phyloP scores from a whole-genome alignment of 2,329 filamentous ascomycete genomes.

The Westerdykella aurantiaca region DNA sequence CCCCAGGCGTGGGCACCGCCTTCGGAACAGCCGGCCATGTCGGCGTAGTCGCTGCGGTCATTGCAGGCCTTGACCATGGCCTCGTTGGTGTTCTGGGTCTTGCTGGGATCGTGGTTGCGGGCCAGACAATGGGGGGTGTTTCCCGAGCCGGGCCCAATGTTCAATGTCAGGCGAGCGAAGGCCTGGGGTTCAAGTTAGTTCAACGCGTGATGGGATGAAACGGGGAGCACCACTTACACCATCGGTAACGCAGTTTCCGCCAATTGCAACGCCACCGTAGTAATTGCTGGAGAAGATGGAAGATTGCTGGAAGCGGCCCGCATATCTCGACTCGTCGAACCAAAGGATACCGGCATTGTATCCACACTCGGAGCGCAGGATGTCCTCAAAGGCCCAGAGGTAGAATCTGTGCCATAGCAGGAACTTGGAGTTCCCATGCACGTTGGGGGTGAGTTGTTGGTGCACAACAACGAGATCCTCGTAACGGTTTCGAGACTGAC shows the following conservation, averaged over 20 bases:
- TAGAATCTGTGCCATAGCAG: conserved; percentile 43
- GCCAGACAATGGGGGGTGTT: conserved; percentile 29
- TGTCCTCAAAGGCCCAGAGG: conserved; percentile 39
- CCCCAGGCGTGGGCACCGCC: conserved; percentile 30
- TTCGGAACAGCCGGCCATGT: conserved; percentile 28
- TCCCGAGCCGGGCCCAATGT: conserved; percentile 24
- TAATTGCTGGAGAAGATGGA: conserved; percentile 27
- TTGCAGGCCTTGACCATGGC: conserved; percentile 27
- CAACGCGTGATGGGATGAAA: neutral
- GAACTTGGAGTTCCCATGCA: conserved; percentile 35
- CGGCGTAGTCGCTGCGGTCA: conserved; percentile 16
- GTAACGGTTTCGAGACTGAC: conserved; percentile 24
- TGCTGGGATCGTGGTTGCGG: conserved; percentile 20
- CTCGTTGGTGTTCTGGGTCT: conserved; percentile 24
- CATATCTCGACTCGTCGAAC: conserved; percentile 33
- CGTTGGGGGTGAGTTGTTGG: conserved; percentile 29
- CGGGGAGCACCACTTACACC: conserved; percentile 24
- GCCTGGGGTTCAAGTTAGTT: conserved; percentile 12
- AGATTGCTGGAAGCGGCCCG: conserved; percentile 23
- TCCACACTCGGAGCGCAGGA: conserved; percentile 40
- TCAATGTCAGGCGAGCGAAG: conserved; percentile 28
- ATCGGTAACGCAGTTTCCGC: conserved; percentile 26
- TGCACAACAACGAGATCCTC: conserved; percentile 33
- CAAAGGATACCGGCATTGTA: conserved; percentile 37
- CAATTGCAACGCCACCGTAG: conserved; percentile 21